phyloP scores from a whole-genome alignment of 83 land plant species.

The Diphasiastrum complanatum region DNA sequence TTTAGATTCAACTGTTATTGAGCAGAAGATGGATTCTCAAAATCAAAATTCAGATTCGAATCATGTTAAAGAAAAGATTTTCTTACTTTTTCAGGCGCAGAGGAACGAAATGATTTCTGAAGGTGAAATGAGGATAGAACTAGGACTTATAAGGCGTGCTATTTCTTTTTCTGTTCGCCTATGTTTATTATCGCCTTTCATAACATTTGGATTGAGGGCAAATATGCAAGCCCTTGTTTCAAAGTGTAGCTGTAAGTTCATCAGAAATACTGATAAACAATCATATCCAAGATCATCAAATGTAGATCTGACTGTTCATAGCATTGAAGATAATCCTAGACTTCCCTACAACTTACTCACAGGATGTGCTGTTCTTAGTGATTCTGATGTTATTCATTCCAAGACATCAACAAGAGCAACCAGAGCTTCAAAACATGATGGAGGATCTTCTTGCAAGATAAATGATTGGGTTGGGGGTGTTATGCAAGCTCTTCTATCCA shows the following conservation, averaged over 20 bases:
- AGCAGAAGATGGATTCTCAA: not conserved
- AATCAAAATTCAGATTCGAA: constrained; percentile 1
- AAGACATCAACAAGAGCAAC: constrained; percentile 2
- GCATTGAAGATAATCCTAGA: too few species aligned
- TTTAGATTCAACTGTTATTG: constrained; percentile 29
- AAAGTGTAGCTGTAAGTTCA: not conserved
- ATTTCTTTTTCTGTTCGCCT: constrained; percentile 25
- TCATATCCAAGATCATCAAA: not conserved
- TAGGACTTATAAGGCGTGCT: constrained; percentile 21
- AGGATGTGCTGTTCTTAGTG: too few species aligned
- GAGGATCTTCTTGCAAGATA: not conserved
- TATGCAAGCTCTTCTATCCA: constrained; percentile 20
- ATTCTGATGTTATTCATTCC: not conserved
- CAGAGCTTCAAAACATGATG: too few species aligned
- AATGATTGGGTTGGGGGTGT: not conserved
- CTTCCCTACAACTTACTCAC: too few species aligned
- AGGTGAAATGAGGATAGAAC: constrained; percentile 23
- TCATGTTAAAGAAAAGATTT: not conserved
- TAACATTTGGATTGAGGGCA: constrained; percentile 16
- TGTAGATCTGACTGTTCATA: too few species aligned
- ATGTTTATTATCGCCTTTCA: constrained; percentile 17
- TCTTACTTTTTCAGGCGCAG: not conserved
- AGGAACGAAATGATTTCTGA: too few species aligned
- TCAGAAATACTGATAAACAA: not conserved
- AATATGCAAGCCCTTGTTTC: constrained; percentile 1